Conservation (phyloP, 441 rosid genomes). For the Adansonia grandidieri region DNA sequence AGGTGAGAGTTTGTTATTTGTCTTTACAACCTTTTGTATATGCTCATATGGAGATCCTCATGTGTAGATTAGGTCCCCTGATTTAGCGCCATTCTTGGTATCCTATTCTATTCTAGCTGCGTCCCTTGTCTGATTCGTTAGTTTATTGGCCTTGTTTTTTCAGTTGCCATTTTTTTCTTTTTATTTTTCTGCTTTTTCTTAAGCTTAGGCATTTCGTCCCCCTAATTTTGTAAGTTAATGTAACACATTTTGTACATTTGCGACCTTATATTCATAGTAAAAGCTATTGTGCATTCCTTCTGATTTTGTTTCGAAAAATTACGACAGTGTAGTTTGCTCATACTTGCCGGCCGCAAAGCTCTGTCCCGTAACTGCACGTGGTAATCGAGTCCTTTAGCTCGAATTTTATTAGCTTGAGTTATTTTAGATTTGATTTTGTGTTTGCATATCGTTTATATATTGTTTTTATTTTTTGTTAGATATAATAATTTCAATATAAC, state of each 20-base stretch:
- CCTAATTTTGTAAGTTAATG: slow-evolving; percentile 36
- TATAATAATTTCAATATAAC: too few relatives aligned
- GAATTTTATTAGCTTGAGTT: too few relatives aligned
- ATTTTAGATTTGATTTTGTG: too few relatives aligned
- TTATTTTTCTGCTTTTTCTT: slow-evolving; percentile 25
- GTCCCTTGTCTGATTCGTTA: slow-evolving; percentile 29
- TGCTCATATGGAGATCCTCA: slow-evolving; percentile 31
- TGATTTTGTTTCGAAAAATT: neutral
- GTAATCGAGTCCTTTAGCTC: too few relatives aligned
- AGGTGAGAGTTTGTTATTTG: slow-evolving; percentile 42
- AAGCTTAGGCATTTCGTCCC: slow-evolving; percentile 21
- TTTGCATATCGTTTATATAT: too few relatives aligned
- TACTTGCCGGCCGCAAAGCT: neutral
- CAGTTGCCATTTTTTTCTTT: too few relatives aligned
- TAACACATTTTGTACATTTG: slow-evolving; percentile 48
- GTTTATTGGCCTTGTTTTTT: slow-evolving; percentile 27
- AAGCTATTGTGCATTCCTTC: slow-evolving; percentile 30
- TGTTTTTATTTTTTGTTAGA: too few relatives aligned
- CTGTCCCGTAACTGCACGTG: neutral
- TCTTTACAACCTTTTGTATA: slow-evolving; percentile 38
- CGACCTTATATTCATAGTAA: slow-evolving; percentile 29
- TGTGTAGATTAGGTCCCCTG: slow-evolving; percentile 44
- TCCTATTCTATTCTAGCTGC: slow-evolving; percentile 16
- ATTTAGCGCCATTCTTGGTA: slow-evolving; percentile 51
- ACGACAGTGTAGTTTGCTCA: neutral